Conservation (phyloP, 805 yeast species). For the Saturnispora silvae region DNA sequence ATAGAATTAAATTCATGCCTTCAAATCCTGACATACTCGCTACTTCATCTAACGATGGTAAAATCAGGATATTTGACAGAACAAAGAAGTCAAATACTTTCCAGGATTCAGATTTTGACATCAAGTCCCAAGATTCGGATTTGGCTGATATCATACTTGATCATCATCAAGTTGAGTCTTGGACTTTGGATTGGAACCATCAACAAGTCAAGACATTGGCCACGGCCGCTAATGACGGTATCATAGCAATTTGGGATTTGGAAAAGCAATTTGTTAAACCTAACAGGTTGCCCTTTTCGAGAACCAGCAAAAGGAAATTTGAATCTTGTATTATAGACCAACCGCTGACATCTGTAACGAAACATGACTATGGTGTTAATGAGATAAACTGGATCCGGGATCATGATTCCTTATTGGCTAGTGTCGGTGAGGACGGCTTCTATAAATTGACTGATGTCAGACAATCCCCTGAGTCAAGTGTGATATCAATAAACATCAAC, state of each 20-base stretch:
- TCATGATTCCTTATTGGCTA: slow-evolving; percentile 51
- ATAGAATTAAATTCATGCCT: slow-evolving; percentile 65
- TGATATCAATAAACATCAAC: slow-evolving; percentile 13
- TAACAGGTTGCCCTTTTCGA: slow-evolving; percentile 10
- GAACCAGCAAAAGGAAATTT: slow-evolving; percentile 6
- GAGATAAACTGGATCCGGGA: slow-evolving; percentile 59
- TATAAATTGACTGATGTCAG: slow-evolving; percentile 48
- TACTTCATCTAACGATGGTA: slow-evolving; percentile 57
- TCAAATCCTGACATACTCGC: slow-evolving; percentile 80
- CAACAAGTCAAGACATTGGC: slow-evolving; percentile 49
- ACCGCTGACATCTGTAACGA: slow-evolving; percentile 17
- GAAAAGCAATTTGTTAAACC: slow-evolving; percentile 16
- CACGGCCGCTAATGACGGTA: slow-evolving; percentile 55
- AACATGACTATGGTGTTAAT: slow-evolving; percentile 47
- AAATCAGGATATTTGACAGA: slow-evolving; percentile 60
- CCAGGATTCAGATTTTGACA: slow-evolving; percentile 23
- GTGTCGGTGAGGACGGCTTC: slow-evolving; percentile 56
- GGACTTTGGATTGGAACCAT: slow-evolving; percentile 68
- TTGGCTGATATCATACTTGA: slow-evolving; percentile 19
- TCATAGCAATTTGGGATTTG: slow-evolving; percentile 60
- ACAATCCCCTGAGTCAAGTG: slow-evolving; percentile 10
- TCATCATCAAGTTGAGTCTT: slow-evolving; percentile 41
- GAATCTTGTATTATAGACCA: slow-evolving; percentile 7
- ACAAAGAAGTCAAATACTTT: slow-evolving; percentile 58
- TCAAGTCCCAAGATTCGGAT: slow-evolving; percentile 12